Base-by-base conservation (phyloP, 1,284 basidiomycete species). In the Peniophora sp. region DNA sequence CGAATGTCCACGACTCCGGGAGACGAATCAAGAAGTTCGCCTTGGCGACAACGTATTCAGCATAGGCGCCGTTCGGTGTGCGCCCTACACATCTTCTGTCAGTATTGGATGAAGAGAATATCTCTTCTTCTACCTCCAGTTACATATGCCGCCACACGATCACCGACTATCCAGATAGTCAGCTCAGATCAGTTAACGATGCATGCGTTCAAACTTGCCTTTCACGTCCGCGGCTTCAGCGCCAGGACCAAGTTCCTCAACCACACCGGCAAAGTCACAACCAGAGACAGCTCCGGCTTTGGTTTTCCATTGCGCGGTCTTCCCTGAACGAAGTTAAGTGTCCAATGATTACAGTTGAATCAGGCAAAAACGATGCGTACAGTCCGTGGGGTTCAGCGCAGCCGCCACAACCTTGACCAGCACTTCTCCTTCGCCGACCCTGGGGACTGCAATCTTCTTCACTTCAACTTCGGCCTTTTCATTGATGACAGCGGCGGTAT, bases 341-440 rank as follows among this genome's bases (percentile, higher is more conserved):
- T 17, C 38, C n/a, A 8, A 16, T 41, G 5, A 5, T 5, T n/a
- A 8, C 38, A 24, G 36, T 23, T 11, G 8, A 17, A 25, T 11
- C 16, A 3, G 17, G n/a, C 3, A 16, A 10, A 5, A 38, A 23
- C 11, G 10, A 32, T 25, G 16, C 20, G 10, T 19, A 53, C 52
- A 55, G 36, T 53, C 54, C 10, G 53, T 50, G n/a, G 51, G 48
- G 19, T 54, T 52, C 44, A 50, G 50, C 9, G 48, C 53, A n/a
- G 27, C 39, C 27, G 53, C 53, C 17, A 44, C 44, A 34, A 54
- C 51, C 48, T 54, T 52, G 32, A 50, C 43, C 19, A 50, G 46
- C 12, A 50, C 44, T 38, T 56, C 47, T 20, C 46, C 49, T 3
- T 43, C 44, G 22, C 53, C 51, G 3, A 50, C 50, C n/a, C 36